These are phyloP conservation scores for Arctium lappa DNA, from an alignment of 129 eudicot genomes.

Conservation along the genomic window DNA sequence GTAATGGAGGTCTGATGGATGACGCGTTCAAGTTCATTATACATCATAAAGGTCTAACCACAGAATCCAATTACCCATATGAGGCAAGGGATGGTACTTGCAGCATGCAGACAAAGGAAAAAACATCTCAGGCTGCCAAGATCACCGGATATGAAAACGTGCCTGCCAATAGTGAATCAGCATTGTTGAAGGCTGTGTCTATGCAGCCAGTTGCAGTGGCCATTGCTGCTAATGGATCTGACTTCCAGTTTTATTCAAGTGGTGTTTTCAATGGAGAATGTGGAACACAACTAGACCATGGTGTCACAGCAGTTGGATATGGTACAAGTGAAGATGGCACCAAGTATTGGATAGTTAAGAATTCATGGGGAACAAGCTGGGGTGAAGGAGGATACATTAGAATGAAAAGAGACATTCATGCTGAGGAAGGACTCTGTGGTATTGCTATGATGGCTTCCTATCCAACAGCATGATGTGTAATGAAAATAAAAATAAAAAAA, in stretches of 20 bases:
- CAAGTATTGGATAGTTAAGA: slow-evolving; percentile 75
- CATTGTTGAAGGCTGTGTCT: slow-evolving; percentile 23
- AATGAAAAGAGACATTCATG: slow-evolving; percentile 48
- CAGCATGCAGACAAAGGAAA: slow-evolving; percentile 14
- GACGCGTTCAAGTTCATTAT: too few relatives aligned
- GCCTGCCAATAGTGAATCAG: slow-evolving; percentile 27
- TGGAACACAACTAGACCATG: slow-evolving; percentile 64
- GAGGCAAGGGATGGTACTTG: slow-evolving; percentile 28
- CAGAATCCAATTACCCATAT: slow-evolving; percentile 45
- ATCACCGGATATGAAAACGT: slow-evolving; percentile 16
- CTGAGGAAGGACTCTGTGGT: slow-evolving; percentile 67
- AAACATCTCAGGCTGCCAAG: slow-evolving; percentile 7
- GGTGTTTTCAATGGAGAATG: slow-evolving; percentile 42
- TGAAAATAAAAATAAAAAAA: too few relatives aligned
- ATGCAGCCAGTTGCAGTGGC: slow-evolving; percentile 25
- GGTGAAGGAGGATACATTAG: slow-evolving; percentile 73
- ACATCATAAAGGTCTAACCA: too few relatives aligned
- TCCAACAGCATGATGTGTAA: slow-evolving; percentile 50
- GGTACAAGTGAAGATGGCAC: slow-evolving; percentile 60
- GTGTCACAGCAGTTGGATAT: slow-evolving; percentile 72
- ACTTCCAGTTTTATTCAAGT: slow-evolving; percentile 13
- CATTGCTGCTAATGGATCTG: slow-evolving; percentile 1
- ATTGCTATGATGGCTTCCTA: slow-evolving; percentile 71
- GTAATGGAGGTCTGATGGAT: too few relatives aligned
- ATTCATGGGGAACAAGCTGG: slow-evolving; percentile 80